Evolutionary conservation across 768 basidiomycete species (phyloP).

Genomic region (Pleurotus sapidus): DNA sequence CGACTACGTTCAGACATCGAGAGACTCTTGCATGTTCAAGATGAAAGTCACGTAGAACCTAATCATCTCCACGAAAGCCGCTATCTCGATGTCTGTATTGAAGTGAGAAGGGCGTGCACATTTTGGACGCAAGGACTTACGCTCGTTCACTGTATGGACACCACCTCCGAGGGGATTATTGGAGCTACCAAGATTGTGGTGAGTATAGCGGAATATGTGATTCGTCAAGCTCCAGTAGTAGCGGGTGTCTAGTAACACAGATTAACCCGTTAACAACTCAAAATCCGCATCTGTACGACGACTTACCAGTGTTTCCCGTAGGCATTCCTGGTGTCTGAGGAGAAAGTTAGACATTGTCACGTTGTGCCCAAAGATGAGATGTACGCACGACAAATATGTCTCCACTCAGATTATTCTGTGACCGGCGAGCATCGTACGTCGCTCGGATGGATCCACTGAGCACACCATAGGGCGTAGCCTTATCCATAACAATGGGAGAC

Average conservation of each 20-base stretch:
- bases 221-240: slow-evolving; percentile 55
- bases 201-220: slow-evolving; percentile 72
- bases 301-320: slow-evolving; percentile 56
- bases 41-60: slow-evolving; percentile 64
- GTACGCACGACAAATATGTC: neutral
- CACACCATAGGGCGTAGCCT: slow-evolving; percentile 43
- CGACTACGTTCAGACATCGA: neutral
- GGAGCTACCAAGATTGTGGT: slow-evolving; percentile 32
- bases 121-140: slow-evolving; percentile 29
- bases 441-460: slow-evolving; percentile 68
- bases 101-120: neutral
- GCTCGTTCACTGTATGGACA: slow-evolving; percentile 74
- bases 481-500: slow-evolving; percentile 39
- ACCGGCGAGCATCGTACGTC: slow-evolving; percentile 49
- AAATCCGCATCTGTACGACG: neutral
- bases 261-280: no score
- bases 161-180: slow-evolving; percentile 30
- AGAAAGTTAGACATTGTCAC: slow-evolving; percentile 22
- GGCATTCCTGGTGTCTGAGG: slow-evolving; percentile 54
- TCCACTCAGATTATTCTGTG: slow-evolving; percentile 9
- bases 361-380: neutral
- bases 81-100: slow-evolving; percentile 42
- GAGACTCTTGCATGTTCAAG: slow-evolving; percentile 64
- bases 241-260: slow-evolving; percentile 44
- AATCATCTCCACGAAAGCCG: slow-evolving; percentile 59